Conservation (phyloP, 805 yeast genomes). For the Barnettozyma californica region DNA sequence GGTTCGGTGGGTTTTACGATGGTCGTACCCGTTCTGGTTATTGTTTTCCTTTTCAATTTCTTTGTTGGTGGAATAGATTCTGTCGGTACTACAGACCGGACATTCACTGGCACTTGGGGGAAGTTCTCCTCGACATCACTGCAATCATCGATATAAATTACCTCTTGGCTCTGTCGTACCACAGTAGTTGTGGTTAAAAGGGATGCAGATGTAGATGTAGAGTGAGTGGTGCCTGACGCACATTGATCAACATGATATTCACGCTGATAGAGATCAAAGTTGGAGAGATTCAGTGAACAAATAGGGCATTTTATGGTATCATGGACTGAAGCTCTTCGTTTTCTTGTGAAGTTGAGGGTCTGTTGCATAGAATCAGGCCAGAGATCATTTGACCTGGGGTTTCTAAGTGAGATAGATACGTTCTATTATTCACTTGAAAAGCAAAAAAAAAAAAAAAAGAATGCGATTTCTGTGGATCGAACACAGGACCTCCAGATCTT, state of each 20-base stretch:
- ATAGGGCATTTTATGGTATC: slow-evolving; percentile 41
- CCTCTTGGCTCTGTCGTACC: slow-evolving; percentile 6
- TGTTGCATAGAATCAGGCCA: slow-evolving; percentile 2
- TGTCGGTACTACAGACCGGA: neutral
- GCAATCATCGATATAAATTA: neutral
- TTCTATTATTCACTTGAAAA: neutral
- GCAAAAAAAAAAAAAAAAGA: neutral
- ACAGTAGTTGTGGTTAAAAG: slow-evolving; percentile 24
- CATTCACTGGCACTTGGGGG: neutral
- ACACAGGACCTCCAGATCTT: slow-evolving; percentile 77
- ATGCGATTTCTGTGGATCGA: slow-evolving; percentile 71
- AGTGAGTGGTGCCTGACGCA: slow-evolving; percentile 16
- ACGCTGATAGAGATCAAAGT: slow-evolving; percentile 36
- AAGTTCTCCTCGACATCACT: neutral
- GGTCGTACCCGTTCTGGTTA: slow-evolving; percentile 11
- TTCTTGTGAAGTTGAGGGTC: slow-evolving; percentile 4
- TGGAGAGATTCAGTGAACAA: slow-evolving; percentile 37
- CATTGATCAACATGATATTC: slow-evolving; percentile 55
- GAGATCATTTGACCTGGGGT: neutral
- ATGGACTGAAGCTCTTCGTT: neutral
- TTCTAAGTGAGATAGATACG: neutral
- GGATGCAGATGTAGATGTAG: slow-evolving; percentile 5
- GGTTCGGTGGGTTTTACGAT: slow-evolving; percentile 29
- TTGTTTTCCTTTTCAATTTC: slow-evolving; percentile 26
- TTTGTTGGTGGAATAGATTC: slow-evolving; percentile 9